Evolutionary conservation across 495 filamentous ascomycete genomes (phyloP), one percentile per base, ranked within the genome.

Genomic region (Sporormia fimetaria): DNA sequence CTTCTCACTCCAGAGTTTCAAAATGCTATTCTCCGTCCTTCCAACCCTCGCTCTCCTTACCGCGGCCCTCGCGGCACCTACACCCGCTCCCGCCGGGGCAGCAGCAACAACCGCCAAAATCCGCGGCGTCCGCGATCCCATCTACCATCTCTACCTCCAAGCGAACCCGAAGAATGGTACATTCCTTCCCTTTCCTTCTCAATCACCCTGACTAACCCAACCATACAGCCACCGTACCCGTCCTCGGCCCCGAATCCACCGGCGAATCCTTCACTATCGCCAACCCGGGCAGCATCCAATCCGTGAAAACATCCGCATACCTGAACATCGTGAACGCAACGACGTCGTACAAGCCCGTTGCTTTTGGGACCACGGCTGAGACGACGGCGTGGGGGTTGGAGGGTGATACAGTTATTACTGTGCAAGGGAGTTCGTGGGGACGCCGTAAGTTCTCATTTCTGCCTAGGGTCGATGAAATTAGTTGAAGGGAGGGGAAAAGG

Each of bases 321-420:
- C 57, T 73, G 15, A 69, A 70, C 49, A 64, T 70, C 43, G 63
- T 55, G 17, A 42, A 28, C 26, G 59, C 59, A 21, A 44, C 44
- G 11, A 68, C 65, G 14, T 66, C 59, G 25, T 71, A 70, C 51
- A 68, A 70, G 49, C 65, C 65, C 16, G 47, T 70, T 8, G 61
- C 53, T 9, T 66, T 70, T 29, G 52, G 53, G 21, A 54, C 49
- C 12, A 57, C 58, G 18, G 41, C 60, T 5, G 47, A 36, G 4
- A 65, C 63, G 3, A 63, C 63, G 17, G 66, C 59, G 1, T 71
- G 68, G 67, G 65, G 58, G 8, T 54, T 71, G 38, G 68, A 71
- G 56, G 67, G 68, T 5, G 69, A 71, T 48, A 73, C 68, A 9
- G 66, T 71, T 37, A 70, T 70, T 44, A 71, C 68, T 6, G 51